Percentiles rank a stretch among this genome's conserved stretches.
These are phyloP conservation scores for Arachis stenosperma DNA, from an alignment of 306 rosid species.

Conservation along the genomic window DNA sequence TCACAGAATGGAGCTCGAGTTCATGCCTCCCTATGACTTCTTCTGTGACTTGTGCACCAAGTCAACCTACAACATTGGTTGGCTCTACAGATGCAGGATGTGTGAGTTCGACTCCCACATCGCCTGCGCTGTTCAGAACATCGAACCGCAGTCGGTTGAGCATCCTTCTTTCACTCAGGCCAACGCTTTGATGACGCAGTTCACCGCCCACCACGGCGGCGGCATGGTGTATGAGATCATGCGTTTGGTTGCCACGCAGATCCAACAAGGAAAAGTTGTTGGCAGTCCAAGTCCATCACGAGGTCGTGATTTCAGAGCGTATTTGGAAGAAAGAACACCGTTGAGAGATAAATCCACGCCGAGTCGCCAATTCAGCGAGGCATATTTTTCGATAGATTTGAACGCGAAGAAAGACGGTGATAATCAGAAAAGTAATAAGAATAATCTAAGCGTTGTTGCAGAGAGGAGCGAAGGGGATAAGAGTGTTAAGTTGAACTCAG, in stretches of 20 bases:
- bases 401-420: constrained; percentile 18
- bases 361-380: constrained; percentile 59
- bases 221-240: constrained; percentile 38
- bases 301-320: not conserved
- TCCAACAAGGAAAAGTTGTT: not conserved
- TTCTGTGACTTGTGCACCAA: constrained; percentile 60
- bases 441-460: constrained; percentile 8
- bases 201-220: not conserved
- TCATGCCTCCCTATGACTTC: constrained; percentile 54
- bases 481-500: constrained; percentile 29
- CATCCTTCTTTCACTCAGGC: constrained; percentile 27
- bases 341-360: constrained; percentile 36
- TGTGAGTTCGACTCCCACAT: constrained; percentile 68
- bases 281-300: not conserved
- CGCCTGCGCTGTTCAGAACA: constrained; percentile 45
- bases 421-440: not conserved
- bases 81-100: constrained; percentile 68
- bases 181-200: constrained; percentile 29
- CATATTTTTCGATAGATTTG: constrained; percentile 68
- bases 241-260: constrained; percentile 43
- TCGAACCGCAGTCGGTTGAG: constrained; percentile 13
- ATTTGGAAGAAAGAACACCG: constrained; percentile 41
- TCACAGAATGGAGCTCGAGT: constrained; percentile 55
- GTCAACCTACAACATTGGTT: constrained; percentile 44
- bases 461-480: not conserved